Conservation (phyloP, 371 early-diverging fungal species). For the Mortierella polycephala region DNA sequence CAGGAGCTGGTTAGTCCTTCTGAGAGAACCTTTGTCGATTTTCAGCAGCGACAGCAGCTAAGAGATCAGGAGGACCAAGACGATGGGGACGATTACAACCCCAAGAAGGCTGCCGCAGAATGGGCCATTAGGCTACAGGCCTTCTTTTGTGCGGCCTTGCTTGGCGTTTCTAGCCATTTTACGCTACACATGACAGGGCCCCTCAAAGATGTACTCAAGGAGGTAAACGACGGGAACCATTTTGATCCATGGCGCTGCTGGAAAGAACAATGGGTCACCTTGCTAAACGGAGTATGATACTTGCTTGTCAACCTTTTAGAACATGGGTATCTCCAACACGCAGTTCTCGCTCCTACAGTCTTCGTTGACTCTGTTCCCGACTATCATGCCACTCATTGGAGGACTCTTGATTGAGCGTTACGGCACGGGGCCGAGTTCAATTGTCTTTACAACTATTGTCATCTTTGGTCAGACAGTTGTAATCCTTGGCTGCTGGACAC, state of each 20-base stretch:
- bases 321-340: conserved; percentile 53
- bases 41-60: conserved; percentile 8
- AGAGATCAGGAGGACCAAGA: background rate
- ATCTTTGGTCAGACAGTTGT: conserved; percentile 48
- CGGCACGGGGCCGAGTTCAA: conserved; percentile 56
- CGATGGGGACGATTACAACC: background rate
- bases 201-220: conserved; percentile 48
- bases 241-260: background rate
- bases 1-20: conserved; percentile 34
- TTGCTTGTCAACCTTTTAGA: conserved; percentile 16
- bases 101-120: conserved; percentile 11
- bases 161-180: conserved; percentile 45
- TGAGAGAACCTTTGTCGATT: conserved; percentile 12
- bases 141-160: conserved; percentile 43
- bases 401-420: conserved; percentile 54
- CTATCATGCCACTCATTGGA: conserved; percentile 52
- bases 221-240: conserved; percentile 8
- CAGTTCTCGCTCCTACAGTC: conserved; percentile 56
- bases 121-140: conserved; percentile 33
- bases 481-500: conserved; percentile 51
- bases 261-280: background rate
- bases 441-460: conserved; percentile 54
- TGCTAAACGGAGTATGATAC: background rate
- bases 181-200: conserved; percentile 43
- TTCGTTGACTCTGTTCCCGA: conserved; percentile 54